A percentile compares a stretch with the other conserved stretches of the same genome.
phyloP scores from a whole-genome alignment of 495 filamentous ascomycete species.

The Apiosordaria backusii region DNA sequence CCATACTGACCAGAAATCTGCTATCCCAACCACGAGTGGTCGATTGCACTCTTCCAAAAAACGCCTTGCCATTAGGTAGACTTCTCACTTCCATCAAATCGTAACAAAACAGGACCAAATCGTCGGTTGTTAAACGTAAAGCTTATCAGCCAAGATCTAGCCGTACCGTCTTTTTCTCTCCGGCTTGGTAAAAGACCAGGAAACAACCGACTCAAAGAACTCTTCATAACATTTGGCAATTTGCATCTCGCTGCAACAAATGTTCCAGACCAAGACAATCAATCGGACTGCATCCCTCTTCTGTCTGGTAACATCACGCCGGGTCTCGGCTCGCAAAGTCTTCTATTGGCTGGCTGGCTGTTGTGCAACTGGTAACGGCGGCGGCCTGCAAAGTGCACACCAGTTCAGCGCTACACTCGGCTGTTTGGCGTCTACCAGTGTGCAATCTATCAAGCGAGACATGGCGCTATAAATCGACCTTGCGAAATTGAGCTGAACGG shows the following conservation, averaged over 20 bases:
- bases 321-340: not conserved
- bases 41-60: too few species aligned
- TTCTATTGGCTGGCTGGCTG: constrained; percentile 4
- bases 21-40: too few species aligned
- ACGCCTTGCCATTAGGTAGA: too few species aligned
- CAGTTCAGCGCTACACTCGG: constrained; percentile 2
- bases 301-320: constrained; percentile 45
- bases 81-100: too few species aligned
- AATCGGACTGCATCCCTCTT: not conserved
- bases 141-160: not conserved
- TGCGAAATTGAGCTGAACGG: not conserved
- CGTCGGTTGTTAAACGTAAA: not conserved
- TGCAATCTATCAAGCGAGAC: not conserved
- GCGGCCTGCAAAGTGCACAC: not conserved
- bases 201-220: too few species aligned
- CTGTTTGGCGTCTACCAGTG: not conserved
- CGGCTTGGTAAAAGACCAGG: not conserved
- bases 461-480: not conserved
- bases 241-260: not conserved
- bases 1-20: too few species aligned
- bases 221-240: not conserved
- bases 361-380: not conserved
- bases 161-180: not conserved
- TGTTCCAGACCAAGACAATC: not conserved
- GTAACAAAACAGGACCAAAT: not conserved